phyloP scores from a whole-genome alignment of 2,329 filamentous ascomycete genomes.

The Lithohypha guttulata region DNA sequence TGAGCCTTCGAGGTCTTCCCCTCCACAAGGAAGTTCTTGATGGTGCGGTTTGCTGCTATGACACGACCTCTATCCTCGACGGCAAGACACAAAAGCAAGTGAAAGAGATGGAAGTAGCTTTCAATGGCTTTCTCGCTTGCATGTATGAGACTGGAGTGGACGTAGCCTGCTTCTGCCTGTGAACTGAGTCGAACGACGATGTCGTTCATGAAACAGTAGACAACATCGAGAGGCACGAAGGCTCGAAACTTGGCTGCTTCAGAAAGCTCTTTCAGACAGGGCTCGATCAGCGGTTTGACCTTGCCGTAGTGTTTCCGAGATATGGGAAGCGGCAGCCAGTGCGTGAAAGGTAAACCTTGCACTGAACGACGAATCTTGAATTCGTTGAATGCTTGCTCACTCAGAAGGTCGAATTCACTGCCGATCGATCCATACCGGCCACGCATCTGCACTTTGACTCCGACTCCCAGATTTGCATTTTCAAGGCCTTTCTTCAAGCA shows the following conservation, averaged over 20 bases:
- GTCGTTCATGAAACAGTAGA: slow-evolving; percentile 42
- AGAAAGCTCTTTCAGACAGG: slow-evolving; percentile 24
- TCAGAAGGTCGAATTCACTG: slow-evolving; percentile 43
- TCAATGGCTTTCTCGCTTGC: slow-evolving; percentile 45
- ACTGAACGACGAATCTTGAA: slow-evolving; percentile 32
- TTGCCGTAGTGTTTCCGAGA: slow-evolving; percentile 36
- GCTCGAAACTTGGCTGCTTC: slow-evolving; percentile 18
- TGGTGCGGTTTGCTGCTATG: slow-evolving; percentile 30
- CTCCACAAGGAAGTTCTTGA: slow-evolving; percentile 31
- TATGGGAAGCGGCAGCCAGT: slow-evolving; percentile 41
- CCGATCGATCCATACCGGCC: slow-evolving; percentile 25
- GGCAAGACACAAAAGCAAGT: slow-evolving; percentile 40
- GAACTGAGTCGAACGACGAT: slow-evolving; percentile 40
- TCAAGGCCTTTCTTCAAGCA: slow-evolving; percentile 34
- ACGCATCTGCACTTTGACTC: slow-evolving; percentile 24
- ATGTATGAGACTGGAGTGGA: slow-evolving; percentile 29
- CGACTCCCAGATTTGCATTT: slow-evolving; percentile 34
- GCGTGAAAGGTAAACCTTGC: slow-evolving; percentile 32
- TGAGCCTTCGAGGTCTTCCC: slow-evolving; percentile 29
- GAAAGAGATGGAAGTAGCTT: slow-evolving; percentile 43
- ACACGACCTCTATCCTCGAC: slow-evolving; percentile 30
- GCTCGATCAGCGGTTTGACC: slow-evolving; percentile 24
- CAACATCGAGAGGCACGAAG: slow-evolving; percentile 25
- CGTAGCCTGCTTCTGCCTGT: slow-evolving; percentile 24
- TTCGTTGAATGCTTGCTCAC: slow-evolving; percentile 30